Evolutionary conservation across 2,329 filamentous ascomycete species (phyloP).

Genomic region (Amesomyces nigricolor): DNA sequence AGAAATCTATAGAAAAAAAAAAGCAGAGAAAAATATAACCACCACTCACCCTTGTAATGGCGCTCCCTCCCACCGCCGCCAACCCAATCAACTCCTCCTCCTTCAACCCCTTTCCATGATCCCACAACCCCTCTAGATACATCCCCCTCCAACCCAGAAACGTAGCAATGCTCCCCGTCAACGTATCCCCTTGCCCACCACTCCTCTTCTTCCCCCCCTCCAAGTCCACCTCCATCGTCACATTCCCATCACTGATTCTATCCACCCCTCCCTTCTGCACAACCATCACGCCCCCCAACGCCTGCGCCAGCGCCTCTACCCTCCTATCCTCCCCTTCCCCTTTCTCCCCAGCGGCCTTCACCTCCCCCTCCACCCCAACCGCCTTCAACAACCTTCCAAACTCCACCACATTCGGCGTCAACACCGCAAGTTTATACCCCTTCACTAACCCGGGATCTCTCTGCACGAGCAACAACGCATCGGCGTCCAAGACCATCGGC

Average conservation of each 20-base stretch:
- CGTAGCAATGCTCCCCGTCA: conserved; percentile 85
- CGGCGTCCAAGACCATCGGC: conserved; percentile 85
- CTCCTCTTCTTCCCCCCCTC: conserved; percentile 82
- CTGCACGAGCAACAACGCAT: conserved; percentile 75
- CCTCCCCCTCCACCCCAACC: conserved; percentile 57
- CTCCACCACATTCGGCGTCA: conserved; percentile 94
- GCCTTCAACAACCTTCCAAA: conserved; percentile 76
- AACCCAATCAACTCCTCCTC: conserved; percentile 59
- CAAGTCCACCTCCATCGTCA: conserved; percentile 70
- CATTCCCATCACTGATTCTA: conserved; percentile 72
- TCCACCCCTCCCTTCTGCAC: conserved; percentile 84
- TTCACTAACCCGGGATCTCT: conserved; percentile 68
- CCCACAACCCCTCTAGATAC: conserved; percentile 81
- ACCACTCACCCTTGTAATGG: conserved; percentile 68
- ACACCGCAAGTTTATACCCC: conserved; percentile 75
- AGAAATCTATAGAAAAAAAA: background rate
- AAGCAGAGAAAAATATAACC: background rate
- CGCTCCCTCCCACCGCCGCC: conserved; percentile 79
- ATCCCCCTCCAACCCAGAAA: conserved; percentile 83
- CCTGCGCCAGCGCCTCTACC: conserved; percentile 63
- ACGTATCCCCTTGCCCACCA: conserved; percentile 90
- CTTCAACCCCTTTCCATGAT: conserved; percentile 37
- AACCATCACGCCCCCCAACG: conserved; percentile 81
- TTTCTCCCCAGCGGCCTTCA: conserved; percentile 28
- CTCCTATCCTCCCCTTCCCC: conserved; percentile 38